Base-by-base conservation (phyloP, 2,329 filamentous ascomycete species). In the Penicillium frequentans region DNA sequence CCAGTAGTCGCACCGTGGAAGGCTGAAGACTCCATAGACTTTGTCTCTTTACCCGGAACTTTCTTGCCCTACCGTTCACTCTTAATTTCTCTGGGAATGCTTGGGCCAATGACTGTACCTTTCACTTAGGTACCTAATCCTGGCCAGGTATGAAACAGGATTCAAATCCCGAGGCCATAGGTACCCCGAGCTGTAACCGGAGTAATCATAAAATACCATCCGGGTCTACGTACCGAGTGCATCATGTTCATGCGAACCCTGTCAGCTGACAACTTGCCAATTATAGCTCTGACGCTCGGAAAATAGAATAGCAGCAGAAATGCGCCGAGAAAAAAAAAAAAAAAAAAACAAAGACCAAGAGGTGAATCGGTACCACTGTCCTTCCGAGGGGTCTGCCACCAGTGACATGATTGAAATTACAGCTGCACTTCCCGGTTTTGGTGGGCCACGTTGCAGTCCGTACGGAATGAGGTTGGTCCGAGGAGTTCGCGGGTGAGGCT, bases 371-470 rank as follows among this genome's bases (percentile, higher is more conserved):
- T 49, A 35, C 37, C n/a, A 58, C 47, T 45, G 35, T 61, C 58
- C 46, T 45, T 49, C 52, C 55, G 52, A 55, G 26, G 47, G 37
- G 46, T 48, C 26, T 49, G 24, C 26, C 19, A 53, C 31, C 37
- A 53, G 50, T 46, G 47, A 24, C 9, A 52, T 43, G 29, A 63
- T 61, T 63, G 56, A 29, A 31, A 57, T 63, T 63, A 50, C 23
- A 55, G 54, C 60, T 55, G 60, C 49, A 33, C 55, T 56, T 57
- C 53, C 53, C 53, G 51, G 53, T 58, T 57, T 45, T 55, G 52
- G 50, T 56, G 35, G 33, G 58, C 57, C 57, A 60, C 60, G 60
- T 60, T 60, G 54, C 53, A 58, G 57, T 54, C 46, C 55, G 60
- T 55, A 56, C 57, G 55, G 56, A 56, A 56, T 49, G 54, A 62